Evolutionary conservation across 495 filamentous ascomycete genomes (phyloP), one percentile per base, ranked within the genome.

Genomic region (Tuber borchii): DNA sequence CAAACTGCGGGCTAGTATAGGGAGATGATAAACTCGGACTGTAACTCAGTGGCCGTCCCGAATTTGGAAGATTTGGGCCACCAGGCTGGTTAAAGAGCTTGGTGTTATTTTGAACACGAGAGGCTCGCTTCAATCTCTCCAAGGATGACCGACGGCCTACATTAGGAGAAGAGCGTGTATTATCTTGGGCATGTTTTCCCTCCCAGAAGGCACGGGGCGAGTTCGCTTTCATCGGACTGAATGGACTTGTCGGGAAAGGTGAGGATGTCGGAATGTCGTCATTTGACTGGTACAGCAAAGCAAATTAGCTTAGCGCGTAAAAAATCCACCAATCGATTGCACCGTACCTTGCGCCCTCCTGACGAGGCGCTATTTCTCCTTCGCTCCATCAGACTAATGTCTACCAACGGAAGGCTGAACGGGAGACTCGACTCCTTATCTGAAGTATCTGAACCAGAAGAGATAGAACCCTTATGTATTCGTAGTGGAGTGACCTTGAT

Each of bases 61-160:
- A 86, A 56, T 91, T 85, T 14, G 90, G 91, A 39, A 91, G 83
- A 72, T 90, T 88, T n/a, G 92, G 86, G 17, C 93, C 93, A 81
- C 97, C 93, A 83, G 97, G 96, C 81, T 97, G 93, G 80, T 95
- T 88, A 81, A 93, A 92, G 80, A 97, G 92, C 87, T 97, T 97
- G 85, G 89, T 94, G 87, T 94, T 95, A 85, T 97, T 98, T 85
- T 95, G 97, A 71, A 99, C 95, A 61, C 95, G 91, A 56, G 95
- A 97, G 6, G 92, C 93, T 78, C 91, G 91, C 86, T 97, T 96
- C 74, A 99, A 85, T 71, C 93, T 93, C 85, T 99, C 95, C 74
- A 98, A 91, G 17, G 95, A 97, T 8, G 93, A 91, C 77, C 95
- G 91, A 81, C 92, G 91, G 0, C 88, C 86, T 1, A 91, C 90